These are phyloP conservation scores for Austropuccinia psidii DNA, from an alignment of 1,284 basidiomycete species.

Conservation along the genomic window DNA sequence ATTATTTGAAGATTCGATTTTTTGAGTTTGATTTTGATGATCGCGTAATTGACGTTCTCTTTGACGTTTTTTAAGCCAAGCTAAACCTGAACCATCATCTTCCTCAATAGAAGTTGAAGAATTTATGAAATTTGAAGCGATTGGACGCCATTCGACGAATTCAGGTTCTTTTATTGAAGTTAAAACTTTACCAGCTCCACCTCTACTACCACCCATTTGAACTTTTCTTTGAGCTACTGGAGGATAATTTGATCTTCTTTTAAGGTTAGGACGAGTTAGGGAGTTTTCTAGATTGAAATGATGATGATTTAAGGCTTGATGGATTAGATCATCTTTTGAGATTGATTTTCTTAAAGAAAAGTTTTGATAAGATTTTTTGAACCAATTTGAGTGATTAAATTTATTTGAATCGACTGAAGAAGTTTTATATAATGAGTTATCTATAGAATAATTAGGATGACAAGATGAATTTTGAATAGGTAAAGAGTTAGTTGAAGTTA, in stretches of 20 bases:
- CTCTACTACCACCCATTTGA: constrained; percentile 32
- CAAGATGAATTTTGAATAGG: background rate
- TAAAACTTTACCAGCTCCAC: constrained; percentile 13
- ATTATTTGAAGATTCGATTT: background rate
- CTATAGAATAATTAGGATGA: background rate
- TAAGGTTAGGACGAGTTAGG: background rate
- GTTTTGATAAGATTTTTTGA: too few species aligned
- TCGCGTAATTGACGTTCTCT: constrained; percentile 15
- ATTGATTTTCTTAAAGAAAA: constrained; percentile 7
- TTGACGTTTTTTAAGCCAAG: constrained; percentile 22
- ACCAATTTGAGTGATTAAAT: background rate
- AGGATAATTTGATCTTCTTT: constrained; percentile 21
- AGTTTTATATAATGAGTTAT: background rate
- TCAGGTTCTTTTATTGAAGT: constrained; percentile 24
- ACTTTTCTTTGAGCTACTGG: constrained; percentile 28
- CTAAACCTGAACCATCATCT: constrained; percentile 30
- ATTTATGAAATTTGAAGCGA: too few species aligned
- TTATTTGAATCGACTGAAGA: constrained; percentile 11
- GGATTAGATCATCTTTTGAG: background rate
- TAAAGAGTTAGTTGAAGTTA: too few species aligned
- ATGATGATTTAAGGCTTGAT: background rate
- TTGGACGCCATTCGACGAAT: constrained; percentile 29
- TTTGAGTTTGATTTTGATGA: constrained; percentile 8
- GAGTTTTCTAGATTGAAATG: background rate
- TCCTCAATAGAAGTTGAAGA: constrained; percentile 1